Evolutionary conservation across 2,329 filamentous ascomycete species (phyloP).

Genomic region (Albifimbria verrucaria): DNA sequence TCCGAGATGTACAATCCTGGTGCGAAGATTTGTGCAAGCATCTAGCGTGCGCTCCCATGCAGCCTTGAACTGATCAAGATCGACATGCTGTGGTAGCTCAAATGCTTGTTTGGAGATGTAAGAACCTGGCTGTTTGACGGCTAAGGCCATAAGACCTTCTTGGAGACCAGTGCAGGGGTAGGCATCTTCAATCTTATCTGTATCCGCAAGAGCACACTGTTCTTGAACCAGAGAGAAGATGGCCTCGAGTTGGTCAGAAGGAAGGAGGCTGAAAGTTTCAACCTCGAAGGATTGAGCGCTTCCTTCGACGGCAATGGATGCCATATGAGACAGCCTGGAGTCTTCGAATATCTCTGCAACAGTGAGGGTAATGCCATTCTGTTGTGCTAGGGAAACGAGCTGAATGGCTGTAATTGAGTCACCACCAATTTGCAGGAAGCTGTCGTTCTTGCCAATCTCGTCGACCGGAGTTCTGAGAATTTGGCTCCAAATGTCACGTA

Average conservation of each 20-base stretch:
- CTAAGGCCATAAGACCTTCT: conserved; percentile 2
- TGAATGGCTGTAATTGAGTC: conserved; percentile 46
- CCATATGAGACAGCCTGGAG: conserved; percentile 39
- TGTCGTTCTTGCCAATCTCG: conserved; percentile 28
- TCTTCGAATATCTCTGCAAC: conserved; percentile 38
- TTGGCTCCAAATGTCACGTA: conserved; percentile 28
- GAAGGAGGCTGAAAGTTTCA: neutral
- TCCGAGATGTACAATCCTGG: neutral
- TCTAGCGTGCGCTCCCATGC: conserved; percentile 1
- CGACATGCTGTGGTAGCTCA: neutral
- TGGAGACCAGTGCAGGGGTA: conserved; percentile 5
- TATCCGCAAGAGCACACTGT: neutral
- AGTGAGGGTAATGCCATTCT: conserved; percentile 30
- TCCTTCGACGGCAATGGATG: conserved; percentile 10
- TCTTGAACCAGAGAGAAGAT: neutral
- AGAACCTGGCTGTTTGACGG: neutral
- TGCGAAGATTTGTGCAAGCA: neutral
- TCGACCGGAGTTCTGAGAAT: conserved; percentile 24
- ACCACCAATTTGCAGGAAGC: conserved; percentile 40
- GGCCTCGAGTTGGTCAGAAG: neutral
- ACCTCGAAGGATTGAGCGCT: neutral
- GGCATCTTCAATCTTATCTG: neutral
- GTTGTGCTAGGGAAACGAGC: conserved; percentile 35
- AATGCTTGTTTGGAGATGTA: conserved; percentile 1
- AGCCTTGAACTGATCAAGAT: neutral